These are phyloP conservation scores for Colletotrichum sp. DNA, from an alignment of 2,329 filamentous ascomycete genomes.

Conservation along the genomic window DNA sequence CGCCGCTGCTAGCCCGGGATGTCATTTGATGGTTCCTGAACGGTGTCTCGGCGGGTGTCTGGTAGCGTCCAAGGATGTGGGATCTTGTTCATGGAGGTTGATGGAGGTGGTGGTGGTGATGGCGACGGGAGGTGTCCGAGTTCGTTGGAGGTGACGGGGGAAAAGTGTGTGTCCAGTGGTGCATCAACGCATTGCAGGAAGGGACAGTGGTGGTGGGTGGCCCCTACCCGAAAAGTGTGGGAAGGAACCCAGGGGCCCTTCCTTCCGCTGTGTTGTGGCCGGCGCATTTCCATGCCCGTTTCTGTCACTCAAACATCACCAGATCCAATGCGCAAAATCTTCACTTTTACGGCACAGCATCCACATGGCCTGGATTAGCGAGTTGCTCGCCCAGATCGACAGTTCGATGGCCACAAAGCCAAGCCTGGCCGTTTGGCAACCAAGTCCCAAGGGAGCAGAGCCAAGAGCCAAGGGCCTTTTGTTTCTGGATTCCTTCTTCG, in stretches of 20 bases:
- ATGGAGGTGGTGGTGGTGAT: neutral
- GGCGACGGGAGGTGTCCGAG: neutral
- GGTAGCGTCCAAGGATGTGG: neutral
- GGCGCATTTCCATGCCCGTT: neutral
- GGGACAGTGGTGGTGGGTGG: neutral
- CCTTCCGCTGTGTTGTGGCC: neutral
- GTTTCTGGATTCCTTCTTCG: neutral
- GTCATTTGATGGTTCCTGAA: neutral
- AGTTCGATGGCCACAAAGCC: neutral
- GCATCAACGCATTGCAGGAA: neutral
- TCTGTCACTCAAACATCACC: neutral
- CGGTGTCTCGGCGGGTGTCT: neutral
- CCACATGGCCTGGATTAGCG: neutral
- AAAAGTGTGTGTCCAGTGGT: neutral
- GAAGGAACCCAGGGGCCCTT: neutral
- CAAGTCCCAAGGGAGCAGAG: neutral
- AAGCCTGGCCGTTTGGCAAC: neutral
- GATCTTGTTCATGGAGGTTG: neutral
- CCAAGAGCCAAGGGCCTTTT: slow-evolving; percentile 4
- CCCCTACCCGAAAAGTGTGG: neutral
- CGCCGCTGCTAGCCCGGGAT: neutral
- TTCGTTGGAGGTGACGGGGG: neutral
- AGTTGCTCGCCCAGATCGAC: neutral
- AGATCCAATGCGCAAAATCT: neutral
- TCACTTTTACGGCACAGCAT: neutral